Evolutionary conservation across 2,329 filamentous ascomycete genomes (phyloP).

Genomic region (Zalaria sp.): DNA sequence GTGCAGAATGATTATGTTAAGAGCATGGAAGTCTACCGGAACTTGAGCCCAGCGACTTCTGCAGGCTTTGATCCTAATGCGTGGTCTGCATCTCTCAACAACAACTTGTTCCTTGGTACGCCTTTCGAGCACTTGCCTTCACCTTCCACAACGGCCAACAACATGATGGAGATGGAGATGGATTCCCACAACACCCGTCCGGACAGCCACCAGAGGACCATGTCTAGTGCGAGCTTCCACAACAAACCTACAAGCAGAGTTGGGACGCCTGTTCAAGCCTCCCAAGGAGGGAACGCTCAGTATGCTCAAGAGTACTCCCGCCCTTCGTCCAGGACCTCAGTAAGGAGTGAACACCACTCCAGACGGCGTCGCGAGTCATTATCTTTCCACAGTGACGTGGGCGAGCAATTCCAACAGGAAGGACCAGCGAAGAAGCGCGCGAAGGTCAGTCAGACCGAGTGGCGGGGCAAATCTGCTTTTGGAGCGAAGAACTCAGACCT

Average conservation of each 20-base stretch:
- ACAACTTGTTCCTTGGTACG: slow-evolving; percentile 2
- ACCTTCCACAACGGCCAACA: background rate
- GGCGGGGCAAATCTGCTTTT: slow-evolving; percentile 58
- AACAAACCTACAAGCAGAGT: slow-evolving; percentile 3
- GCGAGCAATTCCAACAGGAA: slow-evolving; percentile 24
- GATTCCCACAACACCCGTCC: background rate
- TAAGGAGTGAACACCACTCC: slow-evolving; percentile 16
- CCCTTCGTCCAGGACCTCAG: slow-evolving; percentile 24
- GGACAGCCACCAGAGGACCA: background rate
- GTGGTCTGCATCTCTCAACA: slow-evolving; percentile 53
- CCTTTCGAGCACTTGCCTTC: slow-evolving; percentile 3
- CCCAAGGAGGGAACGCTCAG: too few species aligned
- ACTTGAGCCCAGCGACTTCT: slow-evolving; percentile 42
- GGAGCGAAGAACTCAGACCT: slow-evolving; percentile 56
- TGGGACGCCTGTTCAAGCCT: slow-evolving; percentile 1
- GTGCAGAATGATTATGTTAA: slow-evolving; percentile 46
- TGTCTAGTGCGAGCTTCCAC: slow-evolving; percentile 3
- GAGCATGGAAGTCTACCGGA: slow-evolving; percentile 47
- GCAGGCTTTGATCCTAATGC: slow-evolving; percentile 55
- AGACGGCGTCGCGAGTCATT: slow-evolving; percentile 1
- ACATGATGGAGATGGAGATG: background rate
- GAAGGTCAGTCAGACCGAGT: slow-evolving; percentile 59
- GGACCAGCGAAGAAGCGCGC: slow-evolving; percentile 60
- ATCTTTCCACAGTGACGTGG: slow-evolving; percentile 8
- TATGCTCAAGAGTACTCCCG: slow-evolving; percentile 10